phyloP scores from a whole-genome alignment of 352 stramenopile species.

The Phytophthora chlamydospora region DNA sequence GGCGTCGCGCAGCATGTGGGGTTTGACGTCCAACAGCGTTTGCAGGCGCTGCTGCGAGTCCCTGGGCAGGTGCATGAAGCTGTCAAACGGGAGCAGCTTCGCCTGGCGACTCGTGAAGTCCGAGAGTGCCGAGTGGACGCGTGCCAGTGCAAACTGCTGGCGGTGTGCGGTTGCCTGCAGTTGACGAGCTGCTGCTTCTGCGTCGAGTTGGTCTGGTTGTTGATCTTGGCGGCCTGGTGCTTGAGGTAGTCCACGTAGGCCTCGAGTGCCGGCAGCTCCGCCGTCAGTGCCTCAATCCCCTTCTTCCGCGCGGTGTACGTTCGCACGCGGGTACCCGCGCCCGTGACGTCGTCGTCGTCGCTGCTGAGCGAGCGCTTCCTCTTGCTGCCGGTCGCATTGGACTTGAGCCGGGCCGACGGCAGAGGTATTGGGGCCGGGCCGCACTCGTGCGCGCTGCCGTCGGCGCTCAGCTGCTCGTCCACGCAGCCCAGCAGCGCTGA shows the following conservation, averaged over 20 bases:
- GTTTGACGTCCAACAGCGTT: constrained; percentile 15
- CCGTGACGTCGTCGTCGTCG: constrained; percentile 15
- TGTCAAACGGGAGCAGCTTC: constrained; percentile 38
- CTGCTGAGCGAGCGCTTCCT: constrained; percentile 19
- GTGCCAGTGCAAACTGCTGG: constrained; percentile 29
- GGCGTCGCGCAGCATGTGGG: constrained; percentile 29
- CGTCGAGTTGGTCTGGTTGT: constrained; percentile 33
- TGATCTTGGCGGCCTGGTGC: constrained; percentile 33
- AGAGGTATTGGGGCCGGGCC: not conserved
- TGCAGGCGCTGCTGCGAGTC: constrained; percentile 20
- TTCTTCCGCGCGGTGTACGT: constrained; percentile 44
- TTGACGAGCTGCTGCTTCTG: constrained; percentile 42
- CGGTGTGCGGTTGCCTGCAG: constrained; percentile 24
- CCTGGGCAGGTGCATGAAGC: constrained; percentile 27
- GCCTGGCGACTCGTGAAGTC: constrained; percentile 35
- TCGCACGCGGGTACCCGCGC: constrained; percentile 17
- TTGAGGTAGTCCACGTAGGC: constrained; percentile 44
- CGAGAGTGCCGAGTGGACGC: constrained; percentile 33
- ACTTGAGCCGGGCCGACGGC: not conserved
- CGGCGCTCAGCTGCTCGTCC: constrained; percentile 9
- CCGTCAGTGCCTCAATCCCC: constrained; percentile 33
- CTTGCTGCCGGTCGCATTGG: constrained; percentile 1
- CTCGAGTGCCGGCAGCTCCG: constrained; percentile 34
- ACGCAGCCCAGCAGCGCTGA: constrained; percentile 16
- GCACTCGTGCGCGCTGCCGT: constrained; percentile 17